These are phyloP conservation scores for Chytriomyces sp. DNA, from an alignment of 192 early-diverging fungal genomes.

Conservation along the genomic window DNA sequence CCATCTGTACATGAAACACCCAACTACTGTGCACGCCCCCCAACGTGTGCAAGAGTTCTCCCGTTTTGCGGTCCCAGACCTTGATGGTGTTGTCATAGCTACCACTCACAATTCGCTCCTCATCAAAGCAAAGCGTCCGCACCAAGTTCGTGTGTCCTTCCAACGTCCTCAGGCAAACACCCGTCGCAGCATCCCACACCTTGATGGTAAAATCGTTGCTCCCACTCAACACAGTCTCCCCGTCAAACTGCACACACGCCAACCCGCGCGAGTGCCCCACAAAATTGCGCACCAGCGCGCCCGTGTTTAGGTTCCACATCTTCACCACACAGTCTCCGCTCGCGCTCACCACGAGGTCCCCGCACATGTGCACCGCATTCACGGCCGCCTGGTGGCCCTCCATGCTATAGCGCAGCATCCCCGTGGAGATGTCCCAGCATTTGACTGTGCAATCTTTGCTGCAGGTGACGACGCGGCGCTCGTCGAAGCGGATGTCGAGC, in stretches of 20 bases:
- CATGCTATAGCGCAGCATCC: slow-evolving; percentile 64
- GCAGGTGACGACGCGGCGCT: slow-evolving; percentile 74
- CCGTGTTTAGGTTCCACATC: slow-evolving; percentile 69
- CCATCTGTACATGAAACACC: slow-evolving; percentile 97
- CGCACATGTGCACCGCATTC: slow-evolving; percentile 84
- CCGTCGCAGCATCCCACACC: slow-evolving; percentile 49
- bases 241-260: slow-evolving; percentile 50
- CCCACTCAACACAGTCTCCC: slow-evolving; percentile 40
- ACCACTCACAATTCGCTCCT: slow-evolving; percentile 82
- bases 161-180: slow-evolving; percentile 39
- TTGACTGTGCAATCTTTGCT: slow-evolving; percentile 92
- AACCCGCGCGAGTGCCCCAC: slow-evolving; percentile 47
- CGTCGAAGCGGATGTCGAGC: slow-evolving; percentile 84
- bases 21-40: slow-evolving; percentile 73
- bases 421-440: slow-evolving; percentile 74
- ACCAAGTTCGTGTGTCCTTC: slow-evolving; percentile 86
- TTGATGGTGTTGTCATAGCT: slow-evolving; percentile 93
- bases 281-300: slow-evolving; percentile 28
- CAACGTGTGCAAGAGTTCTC: slow-evolving; percentile 73
- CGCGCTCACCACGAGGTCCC: slow-evolving; percentile 74
- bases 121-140: slow-evolving; percentile 84
- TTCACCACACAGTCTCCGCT: slow-evolving; percentile 63
- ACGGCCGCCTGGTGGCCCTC: slow-evolving; percentile 90
- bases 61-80: slow-evolving; percentile 89
- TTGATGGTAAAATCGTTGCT: slow-evolving; percentile 53